Conservation (phyloP, 345 rosid species). For the Bruguiera gymnorhiza region DNA sequence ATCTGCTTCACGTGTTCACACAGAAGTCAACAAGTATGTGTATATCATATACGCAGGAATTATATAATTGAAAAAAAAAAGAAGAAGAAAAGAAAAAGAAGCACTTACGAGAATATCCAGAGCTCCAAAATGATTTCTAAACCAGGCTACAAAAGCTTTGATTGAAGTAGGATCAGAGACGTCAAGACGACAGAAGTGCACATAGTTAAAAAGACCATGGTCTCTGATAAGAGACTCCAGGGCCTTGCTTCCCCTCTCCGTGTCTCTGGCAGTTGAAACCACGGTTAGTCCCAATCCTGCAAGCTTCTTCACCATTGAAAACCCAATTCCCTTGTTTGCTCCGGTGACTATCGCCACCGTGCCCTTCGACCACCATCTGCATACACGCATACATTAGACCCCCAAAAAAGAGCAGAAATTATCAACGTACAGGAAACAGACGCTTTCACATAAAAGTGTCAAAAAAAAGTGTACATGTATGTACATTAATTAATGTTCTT, state of each 20-base stretch:
- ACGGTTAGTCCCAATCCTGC: conserved; percentile 64
- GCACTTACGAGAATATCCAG: conserved; percentile 68
- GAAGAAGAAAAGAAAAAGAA: no score
- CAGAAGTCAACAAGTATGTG: no score
- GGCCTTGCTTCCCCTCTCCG: conserved; percentile 51
- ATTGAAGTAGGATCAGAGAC: conserved; percentile 61
- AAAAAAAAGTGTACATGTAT: no score
- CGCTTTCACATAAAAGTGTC: background rate
- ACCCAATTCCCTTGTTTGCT: conserved; percentile 86
- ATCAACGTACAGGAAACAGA: background rate
- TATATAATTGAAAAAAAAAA: no score
- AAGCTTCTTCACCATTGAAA: conserved; percentile 61
- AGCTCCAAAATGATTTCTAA: conserved; percentile 35
- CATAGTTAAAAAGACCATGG: conserved; percentile 29
- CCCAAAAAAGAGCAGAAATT: no score
- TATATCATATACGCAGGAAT: no score
- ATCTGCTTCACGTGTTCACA: no score
- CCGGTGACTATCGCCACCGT: conserved; percentile 80
- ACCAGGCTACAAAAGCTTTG: conserved; percentile 49
- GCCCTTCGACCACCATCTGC: conserved; percentile 75
- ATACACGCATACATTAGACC: background rate
- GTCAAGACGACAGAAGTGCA: conserved; percentile 53
- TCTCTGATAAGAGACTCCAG: conserved; percentile 39
- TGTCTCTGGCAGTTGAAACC: conserved; percentile 66
- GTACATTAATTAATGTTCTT: background rate